Base-by-base conservation (phyloP, 805 yeast genomes). In the Torulaspora delbrueckii region DNA sequence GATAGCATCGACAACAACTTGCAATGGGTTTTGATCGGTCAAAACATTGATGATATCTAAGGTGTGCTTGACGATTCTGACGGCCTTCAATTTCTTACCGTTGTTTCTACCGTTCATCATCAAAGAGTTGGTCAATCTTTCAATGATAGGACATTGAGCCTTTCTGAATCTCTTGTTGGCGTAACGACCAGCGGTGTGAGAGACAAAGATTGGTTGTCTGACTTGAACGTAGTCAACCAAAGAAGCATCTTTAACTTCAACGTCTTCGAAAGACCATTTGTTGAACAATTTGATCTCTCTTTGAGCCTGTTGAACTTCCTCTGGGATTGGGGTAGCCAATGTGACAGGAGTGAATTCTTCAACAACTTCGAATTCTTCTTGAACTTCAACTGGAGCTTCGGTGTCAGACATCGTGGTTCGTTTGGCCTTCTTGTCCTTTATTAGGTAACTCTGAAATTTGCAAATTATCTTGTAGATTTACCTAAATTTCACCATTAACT, bases 101-200 rank as follows among this genome's bases (percentile, higher is more conserved):
- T 95, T 93, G 95, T 93, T 93, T 83, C 98, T 91, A 82, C 99
- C 99, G 86, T 93, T 90, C 99, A 93, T 93, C 99, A 93, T 93
- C 73, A 93, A 82, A 59, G 99, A 86, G 91, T 93, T 91, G 78
- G 98, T 91, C 75, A 93, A 82, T 84, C 99, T 91, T 85, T 93
- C 99, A 66, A 93, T 75, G 75, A 93, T 84, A 71, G 98, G 98
- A 81, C 97, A 90, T 82, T 93, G 99, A 64, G 98, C 93, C 86
- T 93, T 93, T 85, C 98, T 90, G 86, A 93, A 93, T 79, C 99
- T 90, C 88, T 93, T 93, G 78, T 87, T 75, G 69, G 98, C 98
- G 80, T 91, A 93, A 78, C 96, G 91, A 75, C 99, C 99, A 68
- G 99, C 97, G 68, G 98, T 88, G 93, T 93, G 99, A 69, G 97